Percentiles rank a stretch among this genome's conserved stretches.
Conservation (phyloP, 352 stramenopile species). For the Phytopythium ostracodes region DNA sequence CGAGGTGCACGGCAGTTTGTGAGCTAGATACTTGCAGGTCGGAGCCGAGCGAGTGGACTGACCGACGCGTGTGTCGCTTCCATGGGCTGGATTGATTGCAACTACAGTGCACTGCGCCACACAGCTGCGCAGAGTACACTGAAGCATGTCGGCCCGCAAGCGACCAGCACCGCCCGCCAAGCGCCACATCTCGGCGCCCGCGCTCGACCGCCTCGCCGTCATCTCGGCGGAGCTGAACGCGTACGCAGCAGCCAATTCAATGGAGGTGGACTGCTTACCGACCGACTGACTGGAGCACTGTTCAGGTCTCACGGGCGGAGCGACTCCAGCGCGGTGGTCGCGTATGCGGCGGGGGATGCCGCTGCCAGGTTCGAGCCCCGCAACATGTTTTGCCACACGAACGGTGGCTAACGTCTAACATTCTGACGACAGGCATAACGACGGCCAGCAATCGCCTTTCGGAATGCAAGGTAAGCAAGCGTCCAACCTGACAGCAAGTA, state of each 20-base stretch:
- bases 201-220: conserved; percentile 11
- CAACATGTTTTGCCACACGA: not conserved
- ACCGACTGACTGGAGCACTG: not conserved
- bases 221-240: conserved; percentile 8
- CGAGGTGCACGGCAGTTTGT: not conserved
- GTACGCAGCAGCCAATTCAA: not conserved
- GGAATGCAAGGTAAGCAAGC: not conserved
- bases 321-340: not conserved
- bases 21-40: too few relatives aligned
- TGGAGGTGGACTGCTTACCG: not conserved
- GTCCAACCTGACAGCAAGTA: not conserved
- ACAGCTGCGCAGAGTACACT: too few relatives aligned
- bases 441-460: not conserved
- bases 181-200: conserved; percentile 6
- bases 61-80: too few relatives aligned
- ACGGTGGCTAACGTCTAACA: not conserved
- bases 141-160: conserved; percentile 2
- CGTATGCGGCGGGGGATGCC: too few relatives aligned
- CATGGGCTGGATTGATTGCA: too few relatives aligned
- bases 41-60: too few relatives aligned
- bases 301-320: not conserved
- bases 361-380: not conserved
- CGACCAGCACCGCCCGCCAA: not conserved
- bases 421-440: not conserved
- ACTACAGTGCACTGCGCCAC: too few relatives aligned